These are phyloP conservation scores for Parastagonospora avenae DNA, from an alignment of 2,329 filamentous ascomycete genomes.

Conservation along the genomic window DNA sequence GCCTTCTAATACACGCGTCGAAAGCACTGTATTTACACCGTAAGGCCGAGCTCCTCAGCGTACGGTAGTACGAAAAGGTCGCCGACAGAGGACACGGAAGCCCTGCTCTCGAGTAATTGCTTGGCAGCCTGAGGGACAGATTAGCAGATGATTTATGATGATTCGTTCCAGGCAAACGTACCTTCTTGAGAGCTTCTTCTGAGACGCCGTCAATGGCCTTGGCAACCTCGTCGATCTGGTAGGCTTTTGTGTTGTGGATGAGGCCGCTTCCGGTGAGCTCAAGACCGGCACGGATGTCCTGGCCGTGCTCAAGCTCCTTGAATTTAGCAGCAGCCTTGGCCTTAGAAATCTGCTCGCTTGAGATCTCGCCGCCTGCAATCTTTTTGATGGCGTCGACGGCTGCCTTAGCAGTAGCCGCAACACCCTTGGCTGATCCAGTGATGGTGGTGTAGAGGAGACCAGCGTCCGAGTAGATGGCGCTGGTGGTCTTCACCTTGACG, in stretches of 20 bases:
- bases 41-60: conserved; percentile 91
- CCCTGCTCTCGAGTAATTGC: conserved; percentile 84
- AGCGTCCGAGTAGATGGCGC: conserved; percentile 89
- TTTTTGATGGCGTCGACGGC: conserved; percentile 82
- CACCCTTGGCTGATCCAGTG: conserved; percentile 72
- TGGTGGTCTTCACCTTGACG: conserved; percentile 73
- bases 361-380: conserved; percentile 75
- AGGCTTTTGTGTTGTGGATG: conserved; percentile 78
- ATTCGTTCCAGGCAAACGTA: conserved; percentile 56
- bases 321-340: conserved; percentile 94
- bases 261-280: conserved; percentile 85
- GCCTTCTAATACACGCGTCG: conserved; percentile 31
- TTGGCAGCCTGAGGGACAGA: conserved; percentile 73
- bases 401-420: conserved; percentile 75
- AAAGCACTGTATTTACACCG: conserved; percentile 71
- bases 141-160: conserved; percentile 21
- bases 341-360: conserved; percentile 87
- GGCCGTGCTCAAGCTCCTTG: conserved; percentile 79
- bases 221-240: conserved; percentile 80
- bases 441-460: conserved; percentile 87
- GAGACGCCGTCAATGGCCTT: conserved; percentile 82
- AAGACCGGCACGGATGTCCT: conserved; percentile 77
- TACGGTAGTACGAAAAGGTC: conserved; percentile 91
- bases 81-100: conserved; percentile 85
- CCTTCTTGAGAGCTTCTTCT: conserved; percentile 81